Conservation (phyloP, 2,329 filamentous ascomycete species). For the Cryphonectria naterciae region DNA sequence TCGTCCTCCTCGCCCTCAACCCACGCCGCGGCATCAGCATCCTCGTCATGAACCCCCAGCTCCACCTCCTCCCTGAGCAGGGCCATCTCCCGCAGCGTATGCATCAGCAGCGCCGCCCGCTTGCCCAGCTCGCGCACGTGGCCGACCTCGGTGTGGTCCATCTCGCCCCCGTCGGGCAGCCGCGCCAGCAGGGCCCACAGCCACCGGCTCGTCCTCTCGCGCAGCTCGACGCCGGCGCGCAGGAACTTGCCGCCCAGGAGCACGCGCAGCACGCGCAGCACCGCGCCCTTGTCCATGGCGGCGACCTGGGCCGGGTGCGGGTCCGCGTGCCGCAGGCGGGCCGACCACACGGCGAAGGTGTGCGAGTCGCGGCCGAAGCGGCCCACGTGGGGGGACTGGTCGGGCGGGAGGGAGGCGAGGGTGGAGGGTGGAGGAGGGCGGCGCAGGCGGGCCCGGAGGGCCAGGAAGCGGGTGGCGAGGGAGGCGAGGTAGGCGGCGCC, state of each 20-base stretch:
- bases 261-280: constrained; percentile 69
- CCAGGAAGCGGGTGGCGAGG: constrained; percentile 66
- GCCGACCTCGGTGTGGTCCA: constrained; percentile 76
- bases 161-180: constrained; percentile 72
- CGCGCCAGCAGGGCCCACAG: constrained; percentile 81
- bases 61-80: constrained; percentile 48
- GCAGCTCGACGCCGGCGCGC: constrained; percentile 60
- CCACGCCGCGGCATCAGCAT: constrained; percentile 45
- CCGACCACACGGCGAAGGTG: constrained; percentile 56
- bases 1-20: constrained; percentile 44
- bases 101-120: constrained; percentile 66
- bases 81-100: constrained; percentile 58
- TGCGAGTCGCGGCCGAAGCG: constrained; percentile 55
- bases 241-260: constrained; percentile 68
- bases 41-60: constrained; percentile 44
- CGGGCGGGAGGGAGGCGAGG: constrained; percentile 51
- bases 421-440: constrained; percentile 56
- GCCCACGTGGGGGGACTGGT: constrained; percentile 48
- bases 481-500: constrained; percentile 70
- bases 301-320: constrained; percentile 64
- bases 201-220: constrained; percentile 76
- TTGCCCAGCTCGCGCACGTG: constrained; percentile 80
- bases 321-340: constrained; percentile 55
- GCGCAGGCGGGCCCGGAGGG: constrained; percentile 66
- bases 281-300: constrained; percentile 67